Conservation (phyloP, 2,329 filamentous ascomycete species). For the Nemania sp. region DNA sequence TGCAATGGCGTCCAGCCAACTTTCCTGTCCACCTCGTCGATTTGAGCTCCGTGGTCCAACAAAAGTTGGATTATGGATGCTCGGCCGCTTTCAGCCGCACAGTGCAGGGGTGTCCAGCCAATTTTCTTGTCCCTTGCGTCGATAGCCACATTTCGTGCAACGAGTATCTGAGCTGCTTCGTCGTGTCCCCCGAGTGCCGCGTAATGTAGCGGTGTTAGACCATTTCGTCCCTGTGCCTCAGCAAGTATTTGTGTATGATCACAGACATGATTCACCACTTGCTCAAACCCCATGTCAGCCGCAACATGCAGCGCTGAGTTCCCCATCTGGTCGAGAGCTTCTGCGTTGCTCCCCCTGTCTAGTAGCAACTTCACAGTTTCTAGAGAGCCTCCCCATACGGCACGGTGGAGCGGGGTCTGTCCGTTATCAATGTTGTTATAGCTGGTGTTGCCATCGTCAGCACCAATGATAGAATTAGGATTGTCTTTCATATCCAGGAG, state of each 20-base stretch:
- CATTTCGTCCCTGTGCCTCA: background rate
- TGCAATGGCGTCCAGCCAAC: constrained; percentile 9
- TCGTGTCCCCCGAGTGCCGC: background rate
- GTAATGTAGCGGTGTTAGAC: constrained; percentile 6
- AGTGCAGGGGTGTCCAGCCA: constrained; percentile 4
- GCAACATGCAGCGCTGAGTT: constrained; percentile 1
- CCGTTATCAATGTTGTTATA: background rate
- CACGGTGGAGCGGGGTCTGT: constrained; percentile 5
- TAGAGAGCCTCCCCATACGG: background rate
- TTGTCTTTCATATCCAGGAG: background rate
- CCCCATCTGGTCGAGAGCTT: background rate
- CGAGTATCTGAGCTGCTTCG: background rate
- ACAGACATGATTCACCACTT: background rate
- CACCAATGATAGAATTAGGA: background rate
- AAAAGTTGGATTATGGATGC: background rate
- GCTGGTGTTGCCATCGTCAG: background rate
- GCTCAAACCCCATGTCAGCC: constrained; percentile 2
- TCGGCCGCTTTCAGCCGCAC: background rate
- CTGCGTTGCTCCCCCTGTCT: background rate
- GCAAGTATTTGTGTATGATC: background rate
- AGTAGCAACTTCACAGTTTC: background rate
- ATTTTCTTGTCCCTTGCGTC: background rate
- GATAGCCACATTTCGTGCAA: background rate
- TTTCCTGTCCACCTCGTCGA: background rate
- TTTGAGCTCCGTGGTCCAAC: background rate